Evolutionary conservation across 2,329 filamentous ascomycete species (phyloP), one percentile per base, ranked within the genome.

Genomic region (Verticillium alfalfae): DNA sequence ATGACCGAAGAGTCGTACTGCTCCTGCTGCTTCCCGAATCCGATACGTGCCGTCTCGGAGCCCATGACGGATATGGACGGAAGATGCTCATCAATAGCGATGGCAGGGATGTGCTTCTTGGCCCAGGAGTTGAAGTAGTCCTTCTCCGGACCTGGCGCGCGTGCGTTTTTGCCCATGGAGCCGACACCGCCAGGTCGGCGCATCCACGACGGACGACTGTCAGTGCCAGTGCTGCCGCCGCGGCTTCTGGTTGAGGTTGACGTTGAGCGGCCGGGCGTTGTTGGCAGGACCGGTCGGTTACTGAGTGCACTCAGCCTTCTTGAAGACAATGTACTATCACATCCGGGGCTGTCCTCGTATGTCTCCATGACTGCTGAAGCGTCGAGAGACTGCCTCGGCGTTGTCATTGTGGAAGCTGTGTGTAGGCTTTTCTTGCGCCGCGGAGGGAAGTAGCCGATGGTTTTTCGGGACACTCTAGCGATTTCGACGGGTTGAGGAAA

Each of bases 381-480:
- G 22, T 91, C 88, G 45, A 88, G 74, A 41, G 88, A 91, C 55
- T 84, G 81, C 22, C 85, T 84, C 8, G 90, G 90, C 2, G 89
- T 92, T 18, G 88, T 86, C 59, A 87, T 67, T 15, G 86, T 82
- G 2, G 90, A 90, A 59, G 84, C 83, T 1, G 87, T 87, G 68
- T 84, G 80, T 10, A 85, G 76, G 65, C 90, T 95, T 88, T 95
- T 95, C 86, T 93, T 92, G 71, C 93, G 84, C 22, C 93, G 86
- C 8, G 93, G 93, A 3, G 94, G 94, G 70, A 98, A 98, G 76
- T 94, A 98, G 31, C 93, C 94, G 55, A 97, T 82, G 2, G 89
- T 84, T 75, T 88, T 88, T 62, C 91, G 87, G 26, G 92, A 87
- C 62, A 98, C 86, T 36, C 95, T 88, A 16, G 88, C 92, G 66